Percentiles rank a stretch among this genome's conserved stretches.
These are phyloP conservation scores for Flagelloscypha sp. DNA, from an alignment of 768 basidiomycete genomes.

Conservation along the genomic window DNA sequence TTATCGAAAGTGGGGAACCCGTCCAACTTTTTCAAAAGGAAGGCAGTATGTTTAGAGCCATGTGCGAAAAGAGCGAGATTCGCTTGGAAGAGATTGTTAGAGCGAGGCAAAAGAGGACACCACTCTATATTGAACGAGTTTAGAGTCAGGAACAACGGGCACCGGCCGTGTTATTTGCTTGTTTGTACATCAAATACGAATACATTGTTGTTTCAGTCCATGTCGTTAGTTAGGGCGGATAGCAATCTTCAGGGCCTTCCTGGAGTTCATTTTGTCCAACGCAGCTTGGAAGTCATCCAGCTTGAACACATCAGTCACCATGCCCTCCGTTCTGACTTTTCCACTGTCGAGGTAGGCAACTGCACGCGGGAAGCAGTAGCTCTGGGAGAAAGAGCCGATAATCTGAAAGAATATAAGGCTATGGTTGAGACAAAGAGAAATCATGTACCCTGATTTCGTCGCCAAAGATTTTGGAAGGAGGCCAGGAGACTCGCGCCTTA, in stretches of 20 bases:
- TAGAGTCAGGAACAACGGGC: too few species aligned
- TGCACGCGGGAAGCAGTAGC: constrained; percentile 84
- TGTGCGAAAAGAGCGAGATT: constrained; percentile 41
- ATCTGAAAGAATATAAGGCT: constrained; percentile 38
- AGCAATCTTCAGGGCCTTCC: constrained; percentile 52
- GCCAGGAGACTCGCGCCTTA: constrained; percentile 77
- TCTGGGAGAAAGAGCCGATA: constrained; percentile 86
- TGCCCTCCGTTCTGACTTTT: constrained; percentile 75
- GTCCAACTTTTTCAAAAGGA: constrained; percentile 25
- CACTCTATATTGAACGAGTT: too few species aligned
- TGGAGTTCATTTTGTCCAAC: constrained; percentile 63
- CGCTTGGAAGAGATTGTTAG: constrained; percentile 37
- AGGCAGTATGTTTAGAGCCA: constrained; percentile 39
- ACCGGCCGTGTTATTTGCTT: too few species aligned
- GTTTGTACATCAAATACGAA: too few species aligned
- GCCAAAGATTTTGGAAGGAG: constrained; percentile 72
- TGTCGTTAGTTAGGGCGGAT: too few species aligned
- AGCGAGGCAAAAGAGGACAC: too few species aligned
- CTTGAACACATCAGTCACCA: constrained; percentile 63
- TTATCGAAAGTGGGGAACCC: constrained; percentile 38
- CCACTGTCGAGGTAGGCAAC: constrained; percentile 84
- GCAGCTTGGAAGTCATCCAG: constrained; percentile 64
- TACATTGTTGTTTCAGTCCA: too few species aligned
- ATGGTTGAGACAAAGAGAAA: constrained; percentile 2
- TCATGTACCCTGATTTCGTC: constrained; percentile 56